Base-by-base conservation (phyloP, 805 yeast species). In the Lipomyces kockii region DNA sequence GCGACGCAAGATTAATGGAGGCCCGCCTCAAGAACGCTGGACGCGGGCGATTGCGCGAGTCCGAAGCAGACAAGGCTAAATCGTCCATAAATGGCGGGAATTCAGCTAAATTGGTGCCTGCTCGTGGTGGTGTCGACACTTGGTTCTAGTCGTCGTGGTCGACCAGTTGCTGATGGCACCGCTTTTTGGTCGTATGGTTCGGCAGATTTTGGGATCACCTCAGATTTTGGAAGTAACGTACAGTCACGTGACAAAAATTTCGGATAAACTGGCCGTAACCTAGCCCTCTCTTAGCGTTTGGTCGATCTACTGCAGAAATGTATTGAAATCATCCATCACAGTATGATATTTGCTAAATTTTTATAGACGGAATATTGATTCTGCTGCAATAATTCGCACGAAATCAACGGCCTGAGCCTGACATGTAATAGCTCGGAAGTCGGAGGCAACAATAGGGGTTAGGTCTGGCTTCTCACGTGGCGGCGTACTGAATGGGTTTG, bases 1-100 rank as follows among this genome's bases (percentile, higher is more conserved):
- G 63, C 34, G 63, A 51, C 34, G 66, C 63, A 46, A 61, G 46
- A 49, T 53, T 62, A 60, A 66, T 58, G 49, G 69, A 66, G 12
- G 69, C 69, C 25, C 69, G 63, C 20, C 69, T 58, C 46, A 56
- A 20, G 46, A 58, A 56, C 14, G 61, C 58, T 37, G 61, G 49
- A 27, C 58, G 58, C 11, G 49, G 49, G 8, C 49, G 49, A 43
- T 43, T n/a, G 34, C 60, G 64, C 49, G 59, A 43, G 54, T 62
- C 65, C 49, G 49, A 43, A 43, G 49, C 49, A 25, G 49, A 43
- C 37, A 62, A 39, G 32, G 56, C 67, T 25, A 62, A 20, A 52
- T 65, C 64, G 49, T 61, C 65, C 64, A 61, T 61, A 20, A 32
- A 25, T 22, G 22, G 22, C 20, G 22, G 49, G 49, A 43, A 1